phyloP scores from a whole-genome alignment of 805 yeast species.

The Saccharomycopsis microspora region DNA sequence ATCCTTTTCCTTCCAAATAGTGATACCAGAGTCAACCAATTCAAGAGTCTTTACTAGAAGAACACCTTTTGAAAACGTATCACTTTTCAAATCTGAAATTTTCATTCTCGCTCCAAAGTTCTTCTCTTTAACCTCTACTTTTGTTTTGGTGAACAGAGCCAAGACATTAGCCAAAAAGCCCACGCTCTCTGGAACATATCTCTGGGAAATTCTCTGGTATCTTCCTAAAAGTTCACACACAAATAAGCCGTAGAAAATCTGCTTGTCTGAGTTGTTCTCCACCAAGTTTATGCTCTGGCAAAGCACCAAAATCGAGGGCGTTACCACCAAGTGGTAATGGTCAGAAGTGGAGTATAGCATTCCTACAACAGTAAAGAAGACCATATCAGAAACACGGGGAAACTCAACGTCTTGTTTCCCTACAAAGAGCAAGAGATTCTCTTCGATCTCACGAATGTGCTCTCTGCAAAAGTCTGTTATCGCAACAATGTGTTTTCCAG shows the following conservation, averaged over 20 bases:
- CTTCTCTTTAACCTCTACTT: neutral
- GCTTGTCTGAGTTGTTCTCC: conserved; percentile 25
- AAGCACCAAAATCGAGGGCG: conserved; percentile 69
- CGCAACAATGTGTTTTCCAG: conserved; percentile 53
- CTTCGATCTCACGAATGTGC: conserved; percentile 44
- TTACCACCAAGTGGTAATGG: conserved; percentile 83
- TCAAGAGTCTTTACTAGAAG: conserved; percentile 22
- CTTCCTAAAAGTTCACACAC: conserved; percentile 52
- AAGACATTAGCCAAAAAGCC: conserved; percentile 44
- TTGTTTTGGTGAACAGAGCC: conserved; percentile 19
- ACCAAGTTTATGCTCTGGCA: conserved; percentile 55
- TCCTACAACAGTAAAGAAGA: conserved; percentile 65
- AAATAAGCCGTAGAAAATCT: conserved; percentile 49
- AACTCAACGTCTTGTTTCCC: conserved; percentile 22
- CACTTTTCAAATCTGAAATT: neutral
- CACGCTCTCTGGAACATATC: conserved; percentile 72
- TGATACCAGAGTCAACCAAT: conserved; percentile 23
- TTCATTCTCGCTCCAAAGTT: neutral
- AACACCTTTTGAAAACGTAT: neutral
- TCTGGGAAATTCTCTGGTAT: conserved; percentile 72
- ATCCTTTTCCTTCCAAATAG: conserved; percentile 50
- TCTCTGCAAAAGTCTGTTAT: conserved; percentile 54
- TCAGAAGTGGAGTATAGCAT: conserved; percentile 86
- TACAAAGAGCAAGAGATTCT: conserved; percentile 28
- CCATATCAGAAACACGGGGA: conserved; percentile 42